These are phyloP conservation scores for Meripilus lineatus DNA, from an alignment of 1,284 basidiomycete species.

Conservation along the genomic window DNA sequence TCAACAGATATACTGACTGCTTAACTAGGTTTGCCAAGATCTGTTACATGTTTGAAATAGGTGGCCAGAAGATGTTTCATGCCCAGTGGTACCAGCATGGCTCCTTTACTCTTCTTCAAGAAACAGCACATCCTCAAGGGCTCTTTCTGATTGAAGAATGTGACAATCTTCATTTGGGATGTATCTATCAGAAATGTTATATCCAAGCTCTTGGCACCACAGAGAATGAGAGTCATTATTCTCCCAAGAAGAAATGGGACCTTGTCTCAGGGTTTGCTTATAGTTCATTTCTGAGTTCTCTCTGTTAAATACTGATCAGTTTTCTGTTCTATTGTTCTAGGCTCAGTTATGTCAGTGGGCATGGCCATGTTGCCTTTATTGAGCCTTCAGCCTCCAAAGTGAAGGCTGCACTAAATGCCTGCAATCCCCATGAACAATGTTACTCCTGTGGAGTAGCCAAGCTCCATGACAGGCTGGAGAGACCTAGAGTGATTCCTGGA, in stretches of 20 bases:
- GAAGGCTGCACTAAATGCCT: constrained; percentile 25
- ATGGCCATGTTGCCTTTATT: constrained; percentile 39
- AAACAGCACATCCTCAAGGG: constrained; percentile 54
- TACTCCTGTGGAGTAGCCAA: constrained; percentile 38
- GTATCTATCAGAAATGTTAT: constrained; percentile 53
- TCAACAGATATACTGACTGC: too few species aligned
- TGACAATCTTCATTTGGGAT: constrained; percentile 42
- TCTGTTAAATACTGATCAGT: too few species aligned
- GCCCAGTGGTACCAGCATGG: constrained; percentile 64
- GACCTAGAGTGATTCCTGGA: constrained; percentile 19
- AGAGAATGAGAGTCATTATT: constrained; percentile 40
- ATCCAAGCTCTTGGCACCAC: constrained; percentile 36
- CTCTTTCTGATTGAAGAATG: constrained; percentile 53
- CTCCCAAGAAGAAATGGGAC: constrained; percentile 28
- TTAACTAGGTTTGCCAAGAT: constrained; percentile 57
- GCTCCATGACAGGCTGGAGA: constrained; percentile 18
- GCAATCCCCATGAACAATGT: constrained; percentile 36
- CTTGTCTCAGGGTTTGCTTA: too few species aligned
- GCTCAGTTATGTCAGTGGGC: constrained; percentile 36
- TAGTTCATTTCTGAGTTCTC: too few species aligned
- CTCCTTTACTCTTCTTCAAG: constrained; percentile 58
- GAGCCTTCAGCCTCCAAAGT: constrained; percentile 35
- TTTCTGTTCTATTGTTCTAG: too few species aligned
- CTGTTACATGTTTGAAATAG: constrained; percentile 49
- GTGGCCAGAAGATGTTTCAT: constrained; percentile 46